Evolutionary conservation across 208 protist genomes (phyloP).

Genomic region (Eutreptiella sp.): DNA sequence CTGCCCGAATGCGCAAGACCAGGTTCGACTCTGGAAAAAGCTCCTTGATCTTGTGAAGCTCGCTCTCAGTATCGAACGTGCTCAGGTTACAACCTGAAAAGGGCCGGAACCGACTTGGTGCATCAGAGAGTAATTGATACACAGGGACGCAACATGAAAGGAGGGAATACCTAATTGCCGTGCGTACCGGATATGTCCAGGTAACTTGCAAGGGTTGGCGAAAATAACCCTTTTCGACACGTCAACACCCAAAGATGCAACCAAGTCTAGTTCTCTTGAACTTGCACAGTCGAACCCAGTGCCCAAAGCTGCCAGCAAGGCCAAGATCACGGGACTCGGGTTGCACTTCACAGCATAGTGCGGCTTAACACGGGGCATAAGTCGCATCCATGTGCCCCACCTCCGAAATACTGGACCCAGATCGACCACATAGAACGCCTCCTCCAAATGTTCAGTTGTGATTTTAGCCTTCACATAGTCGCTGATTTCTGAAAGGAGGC

Average conservation of each 20-base stretch:
- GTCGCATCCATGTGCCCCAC: constrained; percentile 52
- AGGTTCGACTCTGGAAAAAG: constrained; percentile 44
- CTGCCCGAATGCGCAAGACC: constrained; percentile 60
- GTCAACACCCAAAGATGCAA: background rate
- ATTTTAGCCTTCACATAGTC: too few relatives aligned
- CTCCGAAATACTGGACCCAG: constrained; percentile 57
- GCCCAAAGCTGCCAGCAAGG: constrained; percentile 53
- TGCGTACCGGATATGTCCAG: constrained; percentile 52
- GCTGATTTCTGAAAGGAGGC: too few relatives aligned
- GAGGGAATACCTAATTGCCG: too few relatives aligned
- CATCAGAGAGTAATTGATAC: too few relatives aligned
- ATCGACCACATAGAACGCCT: constrained; percentile 69
- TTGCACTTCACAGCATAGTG: constrained; percentile 79
- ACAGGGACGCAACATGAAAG: too few relatives aligned
- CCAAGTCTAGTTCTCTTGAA: too few relatives aligned
- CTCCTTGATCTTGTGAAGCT: constrained; percentile 61
- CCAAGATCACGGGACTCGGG: constrained; percentile 40
- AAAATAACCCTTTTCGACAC: constrained; percentile 48
- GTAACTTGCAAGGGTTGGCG: constrained; percentile 75
- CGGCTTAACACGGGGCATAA: constrained; percentile 59
- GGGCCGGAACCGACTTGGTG: too few relatives aligned
- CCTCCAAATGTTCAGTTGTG: constrained; percentile 27
- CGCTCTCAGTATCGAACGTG: constrained; percentile 67
- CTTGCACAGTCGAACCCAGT: constrained; percentile 73
- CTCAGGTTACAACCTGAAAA: too few relatives aligned